Conservation (phyloP, 2,329 filamentous ascomycete species). For the Botryotinia narcissicola region DNA sequence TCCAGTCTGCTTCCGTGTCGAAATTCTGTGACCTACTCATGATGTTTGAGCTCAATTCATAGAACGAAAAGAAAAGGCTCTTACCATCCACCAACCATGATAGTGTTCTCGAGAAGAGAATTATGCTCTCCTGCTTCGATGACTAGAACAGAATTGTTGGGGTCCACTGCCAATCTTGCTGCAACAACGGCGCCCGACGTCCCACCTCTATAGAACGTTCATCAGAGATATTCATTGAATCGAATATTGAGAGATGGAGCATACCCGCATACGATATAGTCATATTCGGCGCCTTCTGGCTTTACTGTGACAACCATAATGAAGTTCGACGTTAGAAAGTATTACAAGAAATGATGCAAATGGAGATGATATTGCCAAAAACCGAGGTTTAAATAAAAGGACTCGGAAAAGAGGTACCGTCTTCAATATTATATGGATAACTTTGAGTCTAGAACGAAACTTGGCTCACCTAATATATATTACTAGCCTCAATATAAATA, state of each 20-base stretch:
- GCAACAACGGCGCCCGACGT: slow-evolving; percentile 51
- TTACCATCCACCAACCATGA: slow-evolving; percentile 50
- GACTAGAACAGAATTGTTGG: slow-evolving; percentile 47
- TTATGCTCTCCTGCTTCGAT: slow-evolving; percentile 49
- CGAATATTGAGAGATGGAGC: neutral
- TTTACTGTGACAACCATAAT: slow-evolving; percentile 25
- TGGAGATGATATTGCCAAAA: neutral
- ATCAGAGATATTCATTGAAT: neutral
- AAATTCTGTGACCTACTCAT: slow-evolving; percentile 45
- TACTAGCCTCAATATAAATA: neutral
- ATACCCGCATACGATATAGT: slow-evolving; percentile 36
- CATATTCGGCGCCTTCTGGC: slow-evolving; percentile 26
- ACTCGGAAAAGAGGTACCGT: neutral
- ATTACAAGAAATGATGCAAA: neutral
- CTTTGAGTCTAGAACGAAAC: neutral
- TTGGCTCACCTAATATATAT: neutral
- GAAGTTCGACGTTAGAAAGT: neutral
- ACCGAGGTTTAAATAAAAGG: neutral
- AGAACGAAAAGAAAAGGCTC: neutral
- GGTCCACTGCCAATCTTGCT: slow-evolving; percentile 52
- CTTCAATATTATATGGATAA: neutral
- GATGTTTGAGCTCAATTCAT: neutral
- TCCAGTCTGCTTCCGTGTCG: slow-evolving; percentile 52
- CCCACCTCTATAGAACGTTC: slow-evolving; percentile 39
- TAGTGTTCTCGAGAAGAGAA: slow-evolving; percentile 47